Conservation (phyloP, 495 filamentous ascomycete genomes). For the Collariella sp. region DNA sequence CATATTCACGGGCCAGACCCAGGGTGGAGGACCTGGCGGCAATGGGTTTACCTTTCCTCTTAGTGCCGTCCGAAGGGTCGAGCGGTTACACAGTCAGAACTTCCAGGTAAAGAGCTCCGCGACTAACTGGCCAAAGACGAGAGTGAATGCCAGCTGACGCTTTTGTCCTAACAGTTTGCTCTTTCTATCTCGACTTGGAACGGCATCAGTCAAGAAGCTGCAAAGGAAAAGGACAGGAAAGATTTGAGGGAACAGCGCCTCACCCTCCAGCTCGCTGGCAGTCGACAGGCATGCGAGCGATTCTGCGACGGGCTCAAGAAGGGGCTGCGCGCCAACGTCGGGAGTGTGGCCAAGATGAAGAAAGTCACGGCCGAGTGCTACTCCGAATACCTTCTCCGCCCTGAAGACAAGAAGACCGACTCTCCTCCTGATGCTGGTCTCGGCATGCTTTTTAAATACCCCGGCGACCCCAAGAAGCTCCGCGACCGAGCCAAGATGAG, state of each 20-base stretch:
- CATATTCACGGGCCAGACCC: conserved; percentile 77
- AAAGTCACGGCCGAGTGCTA: conserved; percentile 75
- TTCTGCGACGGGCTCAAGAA: conserved; percentile 95
- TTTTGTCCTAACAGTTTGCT: conserved; percentile 52
- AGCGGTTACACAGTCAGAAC: conserved; percentile 81
- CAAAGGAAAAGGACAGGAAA: conserved; percentile 42
- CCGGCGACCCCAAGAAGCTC: conserved; percentile 90
- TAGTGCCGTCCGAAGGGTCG: conserved; percentile 82
- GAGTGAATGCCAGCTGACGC: neutral
- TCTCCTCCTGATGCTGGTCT: conserved; percentile 80
- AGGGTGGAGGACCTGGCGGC: conserved; percentile 84
- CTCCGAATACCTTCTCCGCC: conserved; percentile 78
- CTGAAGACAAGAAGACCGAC: conserved; percentile 48
- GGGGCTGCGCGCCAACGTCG: conserved; percentile 73
- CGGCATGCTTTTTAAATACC: conserved; percentile 89
- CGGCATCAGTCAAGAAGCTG: conserved; percentile 50
- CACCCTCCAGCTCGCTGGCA: conserved; percentile 81
- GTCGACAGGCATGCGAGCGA: conserved; percentile 77
- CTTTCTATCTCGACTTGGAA: conserved; percentile 96
- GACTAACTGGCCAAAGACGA: neutral
- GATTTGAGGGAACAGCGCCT: conserved; percentile 63
- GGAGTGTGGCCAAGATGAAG: conserved; percentile 74
- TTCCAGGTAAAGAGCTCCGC: conserved; percentile 44
- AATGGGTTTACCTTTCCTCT: conserved; percentile 96
- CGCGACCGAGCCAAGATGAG: conserved; percentile 95